Conservation (phyloP, 1,284 basidiomycete species). For the Rhodotorula sp. region DNA sequence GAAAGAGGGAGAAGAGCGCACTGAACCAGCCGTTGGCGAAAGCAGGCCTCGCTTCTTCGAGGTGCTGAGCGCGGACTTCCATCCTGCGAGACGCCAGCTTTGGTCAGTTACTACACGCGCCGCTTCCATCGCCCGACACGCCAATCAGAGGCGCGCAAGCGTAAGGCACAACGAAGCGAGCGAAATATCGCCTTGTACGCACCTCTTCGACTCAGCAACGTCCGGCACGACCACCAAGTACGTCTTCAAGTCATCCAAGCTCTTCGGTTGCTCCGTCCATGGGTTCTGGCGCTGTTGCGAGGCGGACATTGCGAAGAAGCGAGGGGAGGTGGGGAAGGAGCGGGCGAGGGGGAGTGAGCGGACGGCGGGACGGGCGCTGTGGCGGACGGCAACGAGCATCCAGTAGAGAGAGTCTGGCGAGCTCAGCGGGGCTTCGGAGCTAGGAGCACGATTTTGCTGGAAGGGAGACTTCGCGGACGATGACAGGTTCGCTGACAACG, state of each 20-base stretch:
- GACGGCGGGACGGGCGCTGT: not conserved
- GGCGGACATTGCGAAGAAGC: slow-evolving; percentile 21
- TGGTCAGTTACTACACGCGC: too few relatives aligned
- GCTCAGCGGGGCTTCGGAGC: not conserved
- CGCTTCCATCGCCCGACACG: too few relatives aligned
- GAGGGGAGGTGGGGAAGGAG: not conserved
- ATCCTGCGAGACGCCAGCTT: slow-evolving; percentile 9
- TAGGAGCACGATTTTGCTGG: too few relatives aligned
- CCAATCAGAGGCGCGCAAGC: too few relatives aligned
- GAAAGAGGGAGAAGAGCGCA: not conserved
- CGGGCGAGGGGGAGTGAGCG: not conserved
- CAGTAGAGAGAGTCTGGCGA: not conserved
- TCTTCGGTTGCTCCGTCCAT: slow-evolving; percentile 23
- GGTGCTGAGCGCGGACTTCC: slow-evolving; percentile 26
- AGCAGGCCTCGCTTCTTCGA: slow-evolving; percentile 24
- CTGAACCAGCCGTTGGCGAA: slow-evolving; percentile 31
- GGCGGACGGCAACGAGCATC: not conserved
- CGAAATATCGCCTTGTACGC: not conserved
- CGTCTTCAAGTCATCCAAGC: slow-evolving; percentile 24
- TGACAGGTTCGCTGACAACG: not conserved
- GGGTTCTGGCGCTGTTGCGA: not conserved
- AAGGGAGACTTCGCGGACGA: not conserved
- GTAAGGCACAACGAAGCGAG: too few relatives aligned
- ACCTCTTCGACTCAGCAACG: slow-evolving; percentile 27
- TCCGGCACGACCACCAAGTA: slow-evolving; percentile 30